A percentile compares a stretch with the other conserved stretches of the same genome.
Conservation (phyloP, 306 rosid genomes). For the Biancaea sappan region DNA sequence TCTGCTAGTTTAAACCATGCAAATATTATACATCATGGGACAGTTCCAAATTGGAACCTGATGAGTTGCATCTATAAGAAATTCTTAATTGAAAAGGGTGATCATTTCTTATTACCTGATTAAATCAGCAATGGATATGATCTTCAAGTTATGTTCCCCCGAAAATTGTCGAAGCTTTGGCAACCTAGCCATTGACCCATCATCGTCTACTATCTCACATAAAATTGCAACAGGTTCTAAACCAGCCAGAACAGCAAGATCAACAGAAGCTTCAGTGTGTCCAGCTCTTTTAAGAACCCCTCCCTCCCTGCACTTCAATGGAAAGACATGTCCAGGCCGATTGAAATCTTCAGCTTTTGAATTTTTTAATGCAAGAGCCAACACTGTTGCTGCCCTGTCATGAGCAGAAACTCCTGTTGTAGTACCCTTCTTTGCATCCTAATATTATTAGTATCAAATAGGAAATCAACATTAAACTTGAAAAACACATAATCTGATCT, state of each 20-base stretch:
- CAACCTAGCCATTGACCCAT: conserved; percentile 85
- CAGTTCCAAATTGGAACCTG: background rate
- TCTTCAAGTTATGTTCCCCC: conserved; percentile 55
- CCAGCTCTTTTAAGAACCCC: conserved; percentile 81
- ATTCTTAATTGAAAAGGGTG: too few relatives aligned
- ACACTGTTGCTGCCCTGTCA: conserved; percentile 67
- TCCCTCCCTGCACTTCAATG: conserved; percentile 68
- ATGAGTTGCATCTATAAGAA: too few relatives aligned
- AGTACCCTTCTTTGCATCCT: conserved; percentile 64
- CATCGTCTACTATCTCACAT: conserved; percentile 81
- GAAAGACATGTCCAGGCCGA: conserved; percentile 76
- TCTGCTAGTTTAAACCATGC: conserved; percentile 44
- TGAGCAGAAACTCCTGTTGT: conserved; percentile 70
- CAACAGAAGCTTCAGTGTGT: conserved; percentile 79
- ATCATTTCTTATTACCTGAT: conserved; percentile 47
- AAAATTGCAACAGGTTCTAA: conserved; percentile 62
- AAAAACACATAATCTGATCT: background rate
- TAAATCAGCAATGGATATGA: conserved; percentile 75
- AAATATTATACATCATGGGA: background rate
- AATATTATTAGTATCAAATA: conserved; percentile 19
- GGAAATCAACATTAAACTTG: background rate
- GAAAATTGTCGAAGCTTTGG: conserved; percentile 65
- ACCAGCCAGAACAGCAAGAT: conserved; percentile 73
- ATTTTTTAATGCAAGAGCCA: conserved; percentile 69
- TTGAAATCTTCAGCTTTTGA: conserved; percentile 68